Percentiles rank a stretch among this genome's conserved stretches.
These are phyloP conservation scores for Monilinia laxa DNA, from an alignment of 2,329 filamentous ascomycete species.

Conservation along the genomic window DNA sequence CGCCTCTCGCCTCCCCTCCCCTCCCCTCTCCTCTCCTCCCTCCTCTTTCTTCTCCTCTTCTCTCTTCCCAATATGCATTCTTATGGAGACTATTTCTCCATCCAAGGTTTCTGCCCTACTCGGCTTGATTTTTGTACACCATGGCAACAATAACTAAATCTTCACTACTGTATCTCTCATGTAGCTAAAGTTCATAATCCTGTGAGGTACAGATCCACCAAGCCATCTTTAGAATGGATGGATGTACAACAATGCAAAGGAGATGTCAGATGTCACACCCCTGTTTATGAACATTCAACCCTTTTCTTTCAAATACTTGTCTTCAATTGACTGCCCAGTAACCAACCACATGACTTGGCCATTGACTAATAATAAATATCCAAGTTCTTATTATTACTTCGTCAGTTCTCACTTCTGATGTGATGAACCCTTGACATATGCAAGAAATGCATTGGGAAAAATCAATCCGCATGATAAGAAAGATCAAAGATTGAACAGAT, in stretches of 20 bases:
- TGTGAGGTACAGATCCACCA: constrained; percentile 13
- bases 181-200: background rate
- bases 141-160: constrained; percentile 13
- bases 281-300: background rate
- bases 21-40: no score
- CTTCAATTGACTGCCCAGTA: no score
- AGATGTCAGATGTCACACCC: constrained; percentile 6
- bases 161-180: constrained; percentile 4
- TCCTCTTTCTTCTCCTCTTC: no score
- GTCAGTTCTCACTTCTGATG: background rate
- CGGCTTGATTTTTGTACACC: constrained; percentile 18
- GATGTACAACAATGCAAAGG: constrained; percentile 11
- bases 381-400: background rate
- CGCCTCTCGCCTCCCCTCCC: no score
- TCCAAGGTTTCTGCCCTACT: constrained; percentile 17
- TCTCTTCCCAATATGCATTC: background rate
- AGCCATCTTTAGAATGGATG: no score
- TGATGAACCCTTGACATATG: constrained; percentile 7
- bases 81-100: constrained; percentile 16
- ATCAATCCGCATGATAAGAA: background rate
- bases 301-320: no score
- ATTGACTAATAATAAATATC: no score
- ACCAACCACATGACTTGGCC: no score
- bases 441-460: background rate
- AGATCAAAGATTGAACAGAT: background rate